phyloP scores from a whole-genome alignment of 1,284 basidiomycete genomes.

The Cryptococcus neoformans region DNA sequence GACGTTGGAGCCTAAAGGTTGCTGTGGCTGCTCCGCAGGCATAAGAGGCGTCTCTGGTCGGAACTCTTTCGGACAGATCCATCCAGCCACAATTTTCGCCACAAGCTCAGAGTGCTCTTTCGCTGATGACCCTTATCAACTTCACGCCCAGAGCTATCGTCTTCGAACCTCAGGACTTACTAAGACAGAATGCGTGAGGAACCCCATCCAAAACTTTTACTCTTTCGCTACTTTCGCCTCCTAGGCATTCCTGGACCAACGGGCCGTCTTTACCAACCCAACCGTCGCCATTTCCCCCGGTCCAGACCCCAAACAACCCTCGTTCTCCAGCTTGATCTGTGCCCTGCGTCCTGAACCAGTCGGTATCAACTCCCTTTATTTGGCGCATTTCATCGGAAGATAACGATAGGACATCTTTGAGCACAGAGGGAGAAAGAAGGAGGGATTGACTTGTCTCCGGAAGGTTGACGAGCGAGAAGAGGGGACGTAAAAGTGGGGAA shows the following conservation, averaged over 20 bases:
- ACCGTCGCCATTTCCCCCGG: slow-evolving; percentile 30
- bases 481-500: slow-evolving; percentile 26
- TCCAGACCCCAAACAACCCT: slow-evolving; percentile 36
- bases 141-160: not conserved
- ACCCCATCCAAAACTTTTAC: slow-evolving; percentile 27
- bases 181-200: slow-evolving; percentile 43
- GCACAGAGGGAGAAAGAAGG: slow-evolving; percentile 32
- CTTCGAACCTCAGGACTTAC: slow-evolving; percentile 21
- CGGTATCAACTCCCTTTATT: slow-evolving; percentile 40
- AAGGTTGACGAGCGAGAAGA: slow-evolving; percentile 28
- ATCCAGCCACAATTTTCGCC: slow-evolving; percentile 31
- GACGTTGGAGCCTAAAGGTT: slow-evolving; percentile 9
- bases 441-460: slow-evolving; percentile 34
- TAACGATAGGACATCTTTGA: slow-evolving; percentile 39
- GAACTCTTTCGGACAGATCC: slow-evolving; percentile 18
- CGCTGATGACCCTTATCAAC: slow-evolving; percentile 12
- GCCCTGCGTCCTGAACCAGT: slow-evolving; percentile 28
- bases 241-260: slow-evolving; percentile 28
- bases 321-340: not conserved
- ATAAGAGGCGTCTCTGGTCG: not conserved
- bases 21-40: not conserved
- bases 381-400: slow-evolving; percentile 42
- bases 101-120: slow-evolving; percentile 29
- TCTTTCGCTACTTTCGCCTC: slow-evolving; percentile 20
- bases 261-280: slow-evolving; percentile 45